These are phyloP conservation scores for Daldinia sp. DNA, from an alignment of 2,329 filamentous ascomycete genomes.

Conservation along the genomic window DNA sequence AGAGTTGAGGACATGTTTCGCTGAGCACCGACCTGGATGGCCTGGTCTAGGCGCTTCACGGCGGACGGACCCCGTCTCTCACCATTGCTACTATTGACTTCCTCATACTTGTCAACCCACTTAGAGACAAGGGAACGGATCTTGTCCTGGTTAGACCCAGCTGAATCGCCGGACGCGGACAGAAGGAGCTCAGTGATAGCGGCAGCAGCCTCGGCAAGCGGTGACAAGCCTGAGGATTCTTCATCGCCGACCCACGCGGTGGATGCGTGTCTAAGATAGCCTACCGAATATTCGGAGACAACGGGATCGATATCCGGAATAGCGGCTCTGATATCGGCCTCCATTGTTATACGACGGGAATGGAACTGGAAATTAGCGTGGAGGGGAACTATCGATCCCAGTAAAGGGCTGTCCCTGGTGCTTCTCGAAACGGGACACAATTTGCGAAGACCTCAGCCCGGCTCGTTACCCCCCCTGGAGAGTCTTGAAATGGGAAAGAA, in stretches of 20 bases:
- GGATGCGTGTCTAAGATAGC: slow-evolving; percentile 93
- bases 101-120: slow-evolving; percentile 84
- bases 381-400: slow-evolving; percentile 3
- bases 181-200: slow-evolving; percentile 88
- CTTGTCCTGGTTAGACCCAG: slow-evolving; percentile 74
- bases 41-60: slow-evolving; percentile 88
- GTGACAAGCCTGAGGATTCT: slow-evolving; percentile 74
- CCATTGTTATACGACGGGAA: slow-evolving; percentile 65
- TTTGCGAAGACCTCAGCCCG: slow-evolving; percentile 24
- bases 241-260: slow-evolving; percentile 80
- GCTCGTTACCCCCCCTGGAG: slow-evolving; percentile 7
- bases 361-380: slow-evolving; percentile 17
- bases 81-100: slow-evolving; percentile 76
- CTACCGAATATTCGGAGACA: slow-evolving; percentile 90
- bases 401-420: not conserved
- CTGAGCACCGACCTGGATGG: slow-evolving; percentile 92
- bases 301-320: slow-evolving; percentile 89
- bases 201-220: slow-evolving; percentile 83
- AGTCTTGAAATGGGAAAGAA: slow-evolving; percentile 19
- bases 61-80: slow-evolving; percentile 77
- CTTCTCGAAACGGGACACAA: slow-evolving; percentile 27
- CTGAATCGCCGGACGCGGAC: slow-evolving; percentile 88
- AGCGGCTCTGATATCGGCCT: slow-evolving; percentile 83
- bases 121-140: slow-evolving; percentile 87
- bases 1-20: slow-evolving; percentile 96